These are phyloP conservation scores for Phytopythium montanum DNA, from an alignment of 352 stramenopile species.

Conservation along the genomic window DNA sequence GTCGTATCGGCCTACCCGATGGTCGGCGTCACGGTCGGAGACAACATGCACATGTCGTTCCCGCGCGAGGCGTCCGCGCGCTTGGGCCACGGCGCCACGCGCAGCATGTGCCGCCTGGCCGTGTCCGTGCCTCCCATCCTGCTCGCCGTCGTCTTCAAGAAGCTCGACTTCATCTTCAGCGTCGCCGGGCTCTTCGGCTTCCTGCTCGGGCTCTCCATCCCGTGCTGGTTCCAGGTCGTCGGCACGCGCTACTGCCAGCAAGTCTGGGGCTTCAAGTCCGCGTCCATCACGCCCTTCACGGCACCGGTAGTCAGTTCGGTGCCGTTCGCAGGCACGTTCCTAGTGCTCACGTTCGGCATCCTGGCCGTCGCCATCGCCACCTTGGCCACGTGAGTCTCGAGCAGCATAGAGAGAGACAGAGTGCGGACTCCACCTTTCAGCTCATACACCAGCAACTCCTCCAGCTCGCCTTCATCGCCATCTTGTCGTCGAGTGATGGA, in stretches of 20 bases:
- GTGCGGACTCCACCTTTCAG: too few relatives aligned
- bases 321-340: slow-evolving; percentile 49
- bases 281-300: slow-evolving; percentile 71
- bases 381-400: slow-evolving; percentile 30
- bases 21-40: slow-evolving; percentile 76
- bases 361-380: slow-evolving; percentile 62
- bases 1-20: slow-evolving; percentile 84
- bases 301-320: slow-evolving; percentile 62
- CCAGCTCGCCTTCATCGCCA: not conserved
- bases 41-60: slow-evolving; percentile 86
- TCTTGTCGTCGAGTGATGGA: not conserved
- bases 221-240: slow-evolving; percentile 83
- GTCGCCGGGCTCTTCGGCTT: slow-evolving; percentile 80
- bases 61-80: slow-evolving; percentile 50
- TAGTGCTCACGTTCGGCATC: slow-evolving; percentile 69
- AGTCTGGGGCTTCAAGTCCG: slow-evolving; percentile 63
- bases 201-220: slow-evolving; percentile 70
- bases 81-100: slow-evolving; percentile 39
- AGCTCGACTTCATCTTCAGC: slow-evolving; percentile 84
- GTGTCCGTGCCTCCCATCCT: slow-evolving; percentile 63
- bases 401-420: not conserved
- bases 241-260: slow-evolving; percentile 73
- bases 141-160: slow-evolving; percentile 80
- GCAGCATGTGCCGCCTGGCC: slow-evolving; percentile 62
- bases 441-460: not conserved